A percentile compares a stretch with the other conserved stretches of the same genome.
Conservation (phyloP, 208 protist species). For the Wallacemonas sp. region DNA sequence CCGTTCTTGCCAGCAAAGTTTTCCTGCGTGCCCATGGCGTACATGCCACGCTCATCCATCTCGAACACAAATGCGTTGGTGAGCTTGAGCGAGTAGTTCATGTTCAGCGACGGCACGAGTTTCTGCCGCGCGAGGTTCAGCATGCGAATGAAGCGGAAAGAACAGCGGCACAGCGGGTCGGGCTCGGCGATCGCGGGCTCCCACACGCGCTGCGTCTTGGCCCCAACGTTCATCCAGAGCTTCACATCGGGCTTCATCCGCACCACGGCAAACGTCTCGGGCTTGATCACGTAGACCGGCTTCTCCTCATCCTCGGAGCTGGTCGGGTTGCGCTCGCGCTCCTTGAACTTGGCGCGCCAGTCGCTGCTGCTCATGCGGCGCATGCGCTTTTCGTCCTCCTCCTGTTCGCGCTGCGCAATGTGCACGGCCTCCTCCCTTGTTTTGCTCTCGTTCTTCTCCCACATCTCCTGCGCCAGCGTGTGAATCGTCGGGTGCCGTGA, state of each 20-base stretch:
- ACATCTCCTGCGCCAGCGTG: slow-evolving; percentile 82
- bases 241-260: slow-evolving; percentile 72
- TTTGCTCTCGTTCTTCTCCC: slow-evolving; percentile 72
- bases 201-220: slow-evolving; percentile 82
- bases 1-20: slow-evolving; percentile 58
- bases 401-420: slow-evolving; percentile 66
- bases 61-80: slow-evolving; percentile 89
- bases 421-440: slow-evolving; percentile 66
- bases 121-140: slow-evolving; percentile 85
- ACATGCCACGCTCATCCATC: slow-evolving; percentile 73
- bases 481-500: slow-evolving; percentile 80
- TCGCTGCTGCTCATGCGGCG: slow-evolving; percentile 89
- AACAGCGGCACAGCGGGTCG: slow-evolving; percentile 74
- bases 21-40: slow-evolving; percentile 88
- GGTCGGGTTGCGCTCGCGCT: slow-evolving; percentile 86
- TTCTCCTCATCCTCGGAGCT: slow-evolving; percentile 74
- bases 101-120: slow-evolving; percentile 86
- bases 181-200: slow-evolving; percentile 65
- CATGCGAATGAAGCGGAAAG: slow-evolving; percentile 78
- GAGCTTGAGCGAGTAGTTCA: slow-evolving; percentile 88
- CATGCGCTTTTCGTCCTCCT: slow-evolving; percentile 90
- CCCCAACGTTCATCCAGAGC: slow-evolving; percentile 70
- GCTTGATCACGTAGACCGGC: slow-evolving; percentile 85
- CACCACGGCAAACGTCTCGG: slow-evolving; percentile 77
- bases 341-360: slow-evolving; percentile 82